Evolutionary conservation across 768 basidiomycete genomes (phyloP).

Genomic region (Boletus tomentosulus): DNA sequence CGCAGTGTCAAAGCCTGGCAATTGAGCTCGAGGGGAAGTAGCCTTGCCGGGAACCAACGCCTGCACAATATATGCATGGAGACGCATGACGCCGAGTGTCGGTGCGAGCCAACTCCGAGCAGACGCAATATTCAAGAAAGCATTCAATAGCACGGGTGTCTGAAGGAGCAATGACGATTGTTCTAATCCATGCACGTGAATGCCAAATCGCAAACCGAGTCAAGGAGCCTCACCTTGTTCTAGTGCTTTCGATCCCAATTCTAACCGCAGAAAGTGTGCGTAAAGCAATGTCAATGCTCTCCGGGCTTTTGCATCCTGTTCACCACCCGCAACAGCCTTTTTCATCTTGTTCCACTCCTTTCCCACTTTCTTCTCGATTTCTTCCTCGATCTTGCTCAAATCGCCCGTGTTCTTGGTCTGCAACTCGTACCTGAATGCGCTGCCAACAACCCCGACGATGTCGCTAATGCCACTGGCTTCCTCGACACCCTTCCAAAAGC

Average conservation of each 20-base stretch:
- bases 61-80: conserved; percentile 82
- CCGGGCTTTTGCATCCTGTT: conserved; percentile 35
- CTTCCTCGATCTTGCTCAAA: conserved; percentile 47
- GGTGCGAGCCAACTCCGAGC: conserved; percentile 88
- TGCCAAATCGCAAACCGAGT: not conserved
- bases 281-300: conserved; percentile 74
- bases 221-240: conserved; percentile 52
- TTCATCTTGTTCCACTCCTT: conserved; percentile 52
- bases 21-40: conserved; percentile 56
- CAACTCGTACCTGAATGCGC: conserved; percentile 60
- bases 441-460: conserved; percentile 65
- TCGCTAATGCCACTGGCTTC: conserved; percentile 76
- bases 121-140: conserved; percentile 76
- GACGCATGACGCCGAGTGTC: conserved; percentile 70
- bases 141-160: conserved; percentile 68
- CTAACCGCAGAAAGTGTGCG: conserved; percentile 74
- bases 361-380: conserved; percentile 46
- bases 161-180: conserved; percentile 69
- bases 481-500: conserved; percentile 82
- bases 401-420: conserved; percentile 32
- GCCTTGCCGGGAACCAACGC: conserved; percentile 61
- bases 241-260: conserved; percentile 48
- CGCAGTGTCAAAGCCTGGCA: conserved; percentile 64
- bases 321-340: conserved; percentile 36
- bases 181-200: conserved; percentile 41